phyloP scores from a whole-genome alignment of 2,329 filamentous ascomycete species.

The Exophiala sideris region DNA sequence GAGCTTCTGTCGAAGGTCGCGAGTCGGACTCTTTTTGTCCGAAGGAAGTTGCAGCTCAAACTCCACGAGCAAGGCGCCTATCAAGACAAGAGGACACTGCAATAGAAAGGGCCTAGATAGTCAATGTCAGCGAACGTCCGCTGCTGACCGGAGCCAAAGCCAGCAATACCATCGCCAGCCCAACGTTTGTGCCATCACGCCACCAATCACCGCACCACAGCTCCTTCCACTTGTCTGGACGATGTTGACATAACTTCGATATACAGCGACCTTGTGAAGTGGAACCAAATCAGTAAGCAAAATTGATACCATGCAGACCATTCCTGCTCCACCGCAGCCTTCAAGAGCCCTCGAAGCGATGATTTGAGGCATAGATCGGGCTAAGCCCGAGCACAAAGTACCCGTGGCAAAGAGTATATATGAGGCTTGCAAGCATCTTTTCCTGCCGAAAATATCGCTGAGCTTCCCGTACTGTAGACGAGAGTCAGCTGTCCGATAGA shows the following conservation, averaged over 20 bases:
- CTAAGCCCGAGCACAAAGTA: not conserved
- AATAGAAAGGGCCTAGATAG: not conserved
- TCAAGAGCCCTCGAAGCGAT: not conserved
- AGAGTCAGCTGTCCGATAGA: not conserved
- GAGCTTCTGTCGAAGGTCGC: not conserved
- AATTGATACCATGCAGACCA: slow-evolving; percentile 43
- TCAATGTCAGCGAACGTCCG: not conserved
- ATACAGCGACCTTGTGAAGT: slow-evolving; percentile 46
- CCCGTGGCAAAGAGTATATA: slow-evolving; percentile 44
- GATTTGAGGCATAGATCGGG: not conserved
- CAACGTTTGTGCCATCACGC: slow-evolving; percentile 58
- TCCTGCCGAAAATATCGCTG: slow-evolving; percentile 46
- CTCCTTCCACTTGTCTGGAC: slow-evolving; percentile 48
- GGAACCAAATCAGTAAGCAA: slow-evolving; percentile 48
- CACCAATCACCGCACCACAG: slow-evolving; percentile 55
- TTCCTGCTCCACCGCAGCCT: slow-evolving; percentile 41
- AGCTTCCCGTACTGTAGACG: slow-evolving; percentile 48
- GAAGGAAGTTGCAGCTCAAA: not conserved
- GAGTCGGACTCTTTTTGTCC: not conserved
- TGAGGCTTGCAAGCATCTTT: slow-evolving; percentile 37
- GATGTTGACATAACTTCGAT: slow-evolving; percentile 51
- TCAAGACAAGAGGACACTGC: not conserved
- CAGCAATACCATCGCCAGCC: slow-evolving; percentile 62
- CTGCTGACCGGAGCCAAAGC: not conserved
- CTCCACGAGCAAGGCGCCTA: not conserved